phyloP scores from a whole-genome alignment of 768 basidiomycete genomes.

The Asterophora parasitica region DNA sequence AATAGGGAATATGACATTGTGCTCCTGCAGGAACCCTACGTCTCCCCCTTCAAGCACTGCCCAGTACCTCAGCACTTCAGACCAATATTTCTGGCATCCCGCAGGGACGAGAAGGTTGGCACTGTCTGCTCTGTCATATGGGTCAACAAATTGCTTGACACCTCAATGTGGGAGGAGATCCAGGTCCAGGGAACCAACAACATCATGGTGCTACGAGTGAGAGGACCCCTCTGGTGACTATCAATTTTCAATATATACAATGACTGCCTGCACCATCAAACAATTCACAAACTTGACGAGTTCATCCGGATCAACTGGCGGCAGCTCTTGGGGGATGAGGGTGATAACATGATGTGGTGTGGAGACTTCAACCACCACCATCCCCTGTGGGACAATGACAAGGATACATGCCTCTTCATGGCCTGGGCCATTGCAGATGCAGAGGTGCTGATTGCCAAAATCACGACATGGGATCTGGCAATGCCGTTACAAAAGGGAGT shows the following conservation, averaged over 20 bases:
- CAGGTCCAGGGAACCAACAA: background rate
- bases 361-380: constrained; percentile 21
- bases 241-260: constrained; percentile 3
- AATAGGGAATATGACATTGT: background rate
- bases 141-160: background rate
- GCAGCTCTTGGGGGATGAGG: background rate
- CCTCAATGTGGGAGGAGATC: background rate
- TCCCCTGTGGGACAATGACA: constrained; percentile 31
- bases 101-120: background rate
- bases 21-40: background rate
- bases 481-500: background rate
- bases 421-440: constrained; percentile 4
- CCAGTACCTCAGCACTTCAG: background rate
- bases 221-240: background rate
- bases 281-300: background rate
- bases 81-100: background rate
- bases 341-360: constrained; percentile 17
- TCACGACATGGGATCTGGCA: background rate
- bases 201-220: background rate
- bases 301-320: background rate
- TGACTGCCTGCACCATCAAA: background rate
- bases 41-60: background rate
- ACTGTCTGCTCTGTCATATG: background rate
- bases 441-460: constrained; percentile 8
- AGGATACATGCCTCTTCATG: constrained; percentile 24